phyloP scores from a whole-genome alignment of 192 early-diverging fungal species.

The Gaertneriomyces semiglobifer region DNA sequence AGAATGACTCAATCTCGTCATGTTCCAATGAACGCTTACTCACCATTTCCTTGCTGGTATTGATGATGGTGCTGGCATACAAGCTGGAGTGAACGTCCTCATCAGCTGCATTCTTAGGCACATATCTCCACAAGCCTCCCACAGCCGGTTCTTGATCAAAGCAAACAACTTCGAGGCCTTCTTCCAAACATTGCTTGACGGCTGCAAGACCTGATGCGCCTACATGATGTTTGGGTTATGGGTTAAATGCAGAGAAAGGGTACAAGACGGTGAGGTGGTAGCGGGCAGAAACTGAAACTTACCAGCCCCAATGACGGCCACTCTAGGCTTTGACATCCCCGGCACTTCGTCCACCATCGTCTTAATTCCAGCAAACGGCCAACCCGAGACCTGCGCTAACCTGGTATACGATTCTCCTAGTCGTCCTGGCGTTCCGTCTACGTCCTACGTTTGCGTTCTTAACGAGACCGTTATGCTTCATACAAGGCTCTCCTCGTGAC shows the following conservation, averaged over 20 bases:
- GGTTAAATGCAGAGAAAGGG: neutral
- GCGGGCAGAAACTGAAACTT: neutral
- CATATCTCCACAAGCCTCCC: constrained; percentile 60
- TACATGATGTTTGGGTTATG: neutral
- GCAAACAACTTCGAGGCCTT: constrained; percentile 48
- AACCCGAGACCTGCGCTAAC: no score
- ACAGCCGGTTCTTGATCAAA: constrained; percentile 53
- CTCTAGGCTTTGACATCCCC: constrained; percentile 8
- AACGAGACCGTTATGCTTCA: no score
- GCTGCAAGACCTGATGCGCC: constrained; percentile 53
- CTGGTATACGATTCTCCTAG: no score
- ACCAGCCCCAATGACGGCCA: constrained; percentile 27
- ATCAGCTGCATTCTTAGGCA: constrained; percentile 30
- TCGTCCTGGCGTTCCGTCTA: no score
- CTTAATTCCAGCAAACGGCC: neutral
- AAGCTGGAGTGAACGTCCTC: constrained; percentile 53
- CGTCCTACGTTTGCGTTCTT: no score
- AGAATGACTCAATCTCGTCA: no score
- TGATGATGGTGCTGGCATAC: constrained; percentile 55
- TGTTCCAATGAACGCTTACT: no score
- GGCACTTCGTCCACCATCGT: neutral
- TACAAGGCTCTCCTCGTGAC: no score
- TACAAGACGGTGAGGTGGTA: neutral
- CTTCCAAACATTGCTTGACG: constrained; percentile 55
- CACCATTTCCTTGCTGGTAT: constrained; percentile 48